Base-by-base conservation (phyloP, 352 stramenopile species). In the Globisporangium splendens region DNA sequence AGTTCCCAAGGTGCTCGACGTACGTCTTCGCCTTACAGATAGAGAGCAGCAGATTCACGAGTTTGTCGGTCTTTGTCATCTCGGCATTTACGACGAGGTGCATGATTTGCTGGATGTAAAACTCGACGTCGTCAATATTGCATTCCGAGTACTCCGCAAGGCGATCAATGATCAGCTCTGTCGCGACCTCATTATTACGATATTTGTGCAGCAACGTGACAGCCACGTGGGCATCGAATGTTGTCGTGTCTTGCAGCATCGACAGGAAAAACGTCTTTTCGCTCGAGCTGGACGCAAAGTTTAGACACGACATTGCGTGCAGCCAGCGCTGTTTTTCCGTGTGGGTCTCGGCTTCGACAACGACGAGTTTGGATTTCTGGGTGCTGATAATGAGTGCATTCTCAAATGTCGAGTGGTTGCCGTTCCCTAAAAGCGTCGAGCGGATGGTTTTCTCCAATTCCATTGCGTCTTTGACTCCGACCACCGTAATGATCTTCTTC, bases 91-190 rank as follows among this genome's bases (percentile, higher is more conserved):
- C 72, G 4, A 83, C 72, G 18, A 91, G 63, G 46, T 91, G 83
- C 44, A 90, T 74, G 59, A 93, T 88, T 46, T 91, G 81, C 54
- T 84, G 81, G 28, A 91, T 77, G 66, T 93, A 93, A 54, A 93
- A 91, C 59, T 91, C 83, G 7, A 91, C 83, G 50, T 92, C 83
- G 43, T 90, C 83, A 20, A 91, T 75, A 56, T 88, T 84, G 12
- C 73, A 47, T 41, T 88, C 78, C 1, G 75, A 72, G 55, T 93
- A 91, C 18, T 82, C 66, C 4, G 71, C 69, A 17, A 91, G 61
- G 0, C 79, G 77, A 54, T 89, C 83, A 15, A 93, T 75, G 12
- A 91, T 68, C 31, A 89, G 59, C 50, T 88, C 80, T 0, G 70
- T 83, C 21, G 76, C 79, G 24, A 79, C 54, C 10, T 64, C 54